Conservation (phyloP, 2,329 filamentous ascomycete genomes). For the Penicillium sumatraense region DNA sequence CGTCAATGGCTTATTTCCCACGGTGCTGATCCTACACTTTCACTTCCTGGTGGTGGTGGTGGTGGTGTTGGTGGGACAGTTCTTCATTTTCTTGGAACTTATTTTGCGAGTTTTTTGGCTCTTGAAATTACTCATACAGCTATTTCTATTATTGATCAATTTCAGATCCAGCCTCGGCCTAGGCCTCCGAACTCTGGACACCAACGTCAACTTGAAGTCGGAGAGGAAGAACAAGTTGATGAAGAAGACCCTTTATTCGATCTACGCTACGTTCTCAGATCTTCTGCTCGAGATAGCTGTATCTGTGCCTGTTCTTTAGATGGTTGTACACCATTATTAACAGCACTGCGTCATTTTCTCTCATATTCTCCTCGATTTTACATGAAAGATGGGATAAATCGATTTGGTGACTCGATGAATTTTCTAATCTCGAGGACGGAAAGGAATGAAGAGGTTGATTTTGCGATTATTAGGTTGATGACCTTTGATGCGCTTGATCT, state of each 20-base stretch:
- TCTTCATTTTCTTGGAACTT: conserved; percentile 6
- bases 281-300: conserved; percentile 9
- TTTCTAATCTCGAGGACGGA: not conserved
- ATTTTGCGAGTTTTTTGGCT: not conserved
- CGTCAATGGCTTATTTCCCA: conserved; percentile 9
- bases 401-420: not conserved
- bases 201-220: not conserved
- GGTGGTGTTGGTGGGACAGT: conserved; percentile 1
- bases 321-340: conserved; percentile 12
- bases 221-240: not conserved
- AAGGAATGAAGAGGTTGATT: not conserved
- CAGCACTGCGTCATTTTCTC: not conserved
- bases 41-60: not conserved
- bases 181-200: too few species aligned
- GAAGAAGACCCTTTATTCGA: not conserved
- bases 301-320: conserved; percentile 11
- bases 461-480: conserved; percentile 7
- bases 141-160: not conserved
- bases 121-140: not conserved
- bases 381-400: not conserved
- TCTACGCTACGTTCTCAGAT: not conserved
- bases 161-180: not conserved
- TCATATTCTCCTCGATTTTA: not conserved
- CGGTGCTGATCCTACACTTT: conserved; percentile 2
- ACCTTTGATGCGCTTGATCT: conserved; percentile 17